phyloP scores from a whole-genome alignment of 345 rosid species.

The Arabis hirsuta region DNA sequence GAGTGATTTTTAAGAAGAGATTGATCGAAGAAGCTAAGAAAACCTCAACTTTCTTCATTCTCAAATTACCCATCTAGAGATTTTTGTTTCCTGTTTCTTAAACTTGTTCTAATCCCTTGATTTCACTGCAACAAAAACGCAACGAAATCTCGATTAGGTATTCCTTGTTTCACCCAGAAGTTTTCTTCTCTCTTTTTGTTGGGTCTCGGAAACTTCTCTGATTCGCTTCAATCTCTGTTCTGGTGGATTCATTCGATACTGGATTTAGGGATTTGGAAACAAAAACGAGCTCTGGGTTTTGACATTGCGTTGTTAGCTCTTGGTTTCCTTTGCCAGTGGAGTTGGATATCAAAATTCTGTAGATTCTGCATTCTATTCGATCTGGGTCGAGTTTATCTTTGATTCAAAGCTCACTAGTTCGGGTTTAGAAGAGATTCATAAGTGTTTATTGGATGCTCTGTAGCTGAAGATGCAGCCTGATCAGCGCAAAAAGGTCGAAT shows the following conservation, averaged over 20 bases:
- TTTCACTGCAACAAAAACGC: slow-evolving; percentile 17
- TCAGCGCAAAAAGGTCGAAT: slow-evolving; percentile 81
- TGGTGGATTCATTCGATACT: not conserved
- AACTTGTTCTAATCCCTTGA: slow-evolving; percentile 5
- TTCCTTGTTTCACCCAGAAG: slow-evolving; percentile 4
- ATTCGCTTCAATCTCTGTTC: slow-evolving; percentile 13
- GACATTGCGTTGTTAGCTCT: slow-evolving; percentile 30
- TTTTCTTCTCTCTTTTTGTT: not conserved
- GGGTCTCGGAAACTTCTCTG: not conserved
- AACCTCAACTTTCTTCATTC: slow-evolving; percentile 32
- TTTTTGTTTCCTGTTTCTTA: not conserved
- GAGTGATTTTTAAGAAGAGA: slow-evolving; percentile 14
- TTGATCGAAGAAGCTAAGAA: slow-evolving; percentile 24
- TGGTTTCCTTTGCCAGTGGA: not conserved
- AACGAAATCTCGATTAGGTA: slow-evolving; percentile 27
- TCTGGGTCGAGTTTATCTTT: not conserved
- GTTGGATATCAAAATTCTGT: not conserved
- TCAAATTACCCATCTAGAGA: not conserved
- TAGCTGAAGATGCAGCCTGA: slow-evolving; percentile 85
- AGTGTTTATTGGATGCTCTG: slow-evolving; percentile 50
- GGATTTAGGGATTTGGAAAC: slow-evolving; percentile 17
- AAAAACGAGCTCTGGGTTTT: slow-evolving; percentile 11
- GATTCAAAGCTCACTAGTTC: slow-evolving; percentile 24
- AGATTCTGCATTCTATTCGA: slow-evolving; percentile 1
- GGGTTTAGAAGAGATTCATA: not conserved